Conservation (phyloP, 2,329 filamentous ascomycete species). For the Paecilomyces niveus region DNA sequence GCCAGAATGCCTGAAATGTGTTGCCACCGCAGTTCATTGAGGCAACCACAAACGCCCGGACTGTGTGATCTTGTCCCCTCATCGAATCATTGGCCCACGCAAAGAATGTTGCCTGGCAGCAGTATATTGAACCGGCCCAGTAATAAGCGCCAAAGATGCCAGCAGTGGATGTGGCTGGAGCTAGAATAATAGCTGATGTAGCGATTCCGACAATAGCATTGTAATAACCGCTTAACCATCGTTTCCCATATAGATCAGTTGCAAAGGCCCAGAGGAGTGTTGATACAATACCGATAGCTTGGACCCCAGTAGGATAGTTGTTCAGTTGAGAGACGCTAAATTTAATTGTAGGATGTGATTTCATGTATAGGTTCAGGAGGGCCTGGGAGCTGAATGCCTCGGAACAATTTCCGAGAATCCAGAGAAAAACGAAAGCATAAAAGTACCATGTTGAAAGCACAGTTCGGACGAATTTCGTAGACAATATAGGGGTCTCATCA, state of each 20-base stretch:
- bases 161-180: conserved; percentile 1
- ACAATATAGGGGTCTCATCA: background rate
- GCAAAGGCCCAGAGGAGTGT: conserved; percentile 62
- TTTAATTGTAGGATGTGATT: conserved; percentile 32
- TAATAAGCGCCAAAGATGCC: conserved; percentile 58
- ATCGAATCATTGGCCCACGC: conserved; percentile 66
- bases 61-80: conserved; percentile 53
- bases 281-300: conserved; percentile 42
- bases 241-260: conserved; percentile 53
- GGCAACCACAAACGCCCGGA: conserved; percentile 58
- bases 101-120: conserved; percentile 65
- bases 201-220: conserved; percentile 55
- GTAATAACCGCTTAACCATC: conserved; percentile 59
- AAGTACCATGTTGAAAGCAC: conserved; percentile 21
- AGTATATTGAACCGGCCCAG: conserved; percentile 60
- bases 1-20: conserved; percentile 64
- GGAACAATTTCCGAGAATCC: conserved; percentile 59
- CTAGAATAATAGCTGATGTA: conserved; percentile 50
- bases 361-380: conserved; percentile 45
- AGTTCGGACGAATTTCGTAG: conserved; percentile 10
- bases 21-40: conserved; percentile 63
- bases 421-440: conserved; percentile 22
- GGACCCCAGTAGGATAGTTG: conserved; percentile 45
- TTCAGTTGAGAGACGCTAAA: conserved; percentile 44
- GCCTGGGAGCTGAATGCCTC: conserved; percentile 61